Conservation (phyloP, 129 eudicot genomes). For the Centaurea solstitialis region DNA sequence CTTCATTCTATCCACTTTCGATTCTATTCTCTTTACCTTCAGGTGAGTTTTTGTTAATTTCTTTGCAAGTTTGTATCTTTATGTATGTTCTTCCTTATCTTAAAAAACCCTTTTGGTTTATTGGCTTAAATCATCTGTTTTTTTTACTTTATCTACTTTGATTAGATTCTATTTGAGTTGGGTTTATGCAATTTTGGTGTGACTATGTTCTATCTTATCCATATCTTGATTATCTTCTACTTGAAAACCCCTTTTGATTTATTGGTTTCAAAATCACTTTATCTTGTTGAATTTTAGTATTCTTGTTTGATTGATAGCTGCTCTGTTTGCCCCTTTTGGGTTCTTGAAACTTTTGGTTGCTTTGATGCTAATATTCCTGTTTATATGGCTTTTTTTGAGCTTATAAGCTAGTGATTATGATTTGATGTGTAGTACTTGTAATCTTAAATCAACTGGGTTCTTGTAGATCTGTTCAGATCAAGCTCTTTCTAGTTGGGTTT, state of each 20-base stretch:
- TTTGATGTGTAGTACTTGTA: background rate
- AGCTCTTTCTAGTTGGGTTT: background rate
- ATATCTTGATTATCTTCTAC: no score
- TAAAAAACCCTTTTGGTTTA: constrained; percentile 8
- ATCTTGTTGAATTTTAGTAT: background rate
- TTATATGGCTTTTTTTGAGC: background rate
- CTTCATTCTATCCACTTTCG: background rate
- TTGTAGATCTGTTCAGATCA: constrained; percentile 8
- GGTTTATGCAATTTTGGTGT: background rate
- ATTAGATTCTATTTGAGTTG: constrained; percentile 10
- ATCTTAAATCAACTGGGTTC: background rate
- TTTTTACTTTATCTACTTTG: background rate
- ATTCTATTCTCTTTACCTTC: background rate
- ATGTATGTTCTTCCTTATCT: background rate
- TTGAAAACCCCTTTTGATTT: background rate
- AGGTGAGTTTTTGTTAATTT: background rate
- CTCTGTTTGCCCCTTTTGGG: background rate
- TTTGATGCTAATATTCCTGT: background rate
- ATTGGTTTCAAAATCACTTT: background rate
- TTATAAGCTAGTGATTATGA: background rate
- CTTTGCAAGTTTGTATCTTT: background rate
- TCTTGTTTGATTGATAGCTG: background rate
- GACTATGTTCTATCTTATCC: background rate
- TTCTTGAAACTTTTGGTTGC: background rate
- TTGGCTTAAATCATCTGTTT: background rate